A percentile compares a stretch with the other conserved stretches of the same genome.
Evolutionary conservation across 805 yeast genomes (phyloP).

Genomic region (Lipomyces starkeyi): DNA sequence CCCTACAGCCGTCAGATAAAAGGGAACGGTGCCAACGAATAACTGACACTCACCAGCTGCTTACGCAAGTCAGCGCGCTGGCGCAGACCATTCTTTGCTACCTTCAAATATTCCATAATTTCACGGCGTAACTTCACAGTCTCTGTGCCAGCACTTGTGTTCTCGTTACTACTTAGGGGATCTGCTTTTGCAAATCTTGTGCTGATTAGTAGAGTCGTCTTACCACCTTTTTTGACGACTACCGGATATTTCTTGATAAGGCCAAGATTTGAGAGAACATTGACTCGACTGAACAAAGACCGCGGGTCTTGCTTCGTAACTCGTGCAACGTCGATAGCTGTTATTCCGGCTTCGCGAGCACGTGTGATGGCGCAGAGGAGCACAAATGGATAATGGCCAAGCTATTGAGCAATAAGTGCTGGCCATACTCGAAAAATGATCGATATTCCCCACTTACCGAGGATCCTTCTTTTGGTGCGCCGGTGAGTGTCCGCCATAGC

Average conservation of each 20-base stretch:
- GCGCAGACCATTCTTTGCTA: slow-evolving; percentile 47
- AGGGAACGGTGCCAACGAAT: background rate
- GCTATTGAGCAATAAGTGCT: slow-evolving; percentile 17
- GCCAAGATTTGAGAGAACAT: slow-evolving; percentile 44
- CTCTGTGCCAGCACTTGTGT: slow-evolving; percentile 32
- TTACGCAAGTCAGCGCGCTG: slow-evolving; percentile 48
- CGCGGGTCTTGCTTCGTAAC: slow-evolving; percentile 51
- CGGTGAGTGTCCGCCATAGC: slow-evolving; percentile 49
- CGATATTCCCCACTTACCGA: slow-evolving; percentile 27
- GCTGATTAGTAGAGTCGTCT: slow-evolving; percentile 46
- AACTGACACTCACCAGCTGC: slow-evolving; percentile 43
- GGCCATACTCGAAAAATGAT: background rate
- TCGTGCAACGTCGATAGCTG: slow-evolving; percentile 47
- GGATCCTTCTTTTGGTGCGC: slow-evolving; percentile 43
- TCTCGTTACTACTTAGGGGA: background rate
- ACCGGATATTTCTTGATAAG: slow-evolving; percentile 47
- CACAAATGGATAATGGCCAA: slow-evolving; percentile 50
- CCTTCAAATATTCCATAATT: slow-evolving; percentile 42
- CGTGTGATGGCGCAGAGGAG: slow-evolving; percentile 49
- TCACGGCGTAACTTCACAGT: slow-evolving; percentile 35
- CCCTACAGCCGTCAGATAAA: slow-evolving; percentile 25
- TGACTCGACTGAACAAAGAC: slow-evolving; percentile 48
- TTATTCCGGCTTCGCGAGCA: slow-evolving; percentile 48
- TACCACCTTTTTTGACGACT: slow-evolving; percentile 42
- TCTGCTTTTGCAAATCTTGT: slow-evolving; percentile 41